A percentile compares a stretch with the other conserved stretches of the same genome.
Conservation (phyloP, 441 rosid species). For the Breynia disticha region DNA sequence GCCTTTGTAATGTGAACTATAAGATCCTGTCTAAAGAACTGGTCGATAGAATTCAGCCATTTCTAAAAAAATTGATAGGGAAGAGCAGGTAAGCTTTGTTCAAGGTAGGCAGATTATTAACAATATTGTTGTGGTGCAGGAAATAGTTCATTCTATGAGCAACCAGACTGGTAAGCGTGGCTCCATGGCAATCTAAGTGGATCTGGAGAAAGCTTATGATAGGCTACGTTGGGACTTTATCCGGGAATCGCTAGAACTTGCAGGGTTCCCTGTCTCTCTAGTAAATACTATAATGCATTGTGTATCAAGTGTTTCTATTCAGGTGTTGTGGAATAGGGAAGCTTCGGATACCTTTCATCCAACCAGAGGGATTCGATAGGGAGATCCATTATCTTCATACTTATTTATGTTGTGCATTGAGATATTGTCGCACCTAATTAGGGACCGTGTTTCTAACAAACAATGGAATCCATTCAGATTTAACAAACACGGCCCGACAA, state of each 20-base stretch:
- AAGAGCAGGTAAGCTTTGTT: not conserved
- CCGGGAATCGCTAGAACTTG: not conserved
- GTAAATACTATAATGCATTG: not conserved
- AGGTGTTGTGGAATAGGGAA: not conserved
- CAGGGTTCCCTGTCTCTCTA: not conserved
- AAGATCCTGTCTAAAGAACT: no score
- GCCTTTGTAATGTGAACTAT: no score
- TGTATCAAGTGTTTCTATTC: no score
- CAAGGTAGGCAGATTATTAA: not conserved
- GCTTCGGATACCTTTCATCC: not conserved
- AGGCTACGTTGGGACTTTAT: no score
- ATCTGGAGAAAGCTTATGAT: no score
- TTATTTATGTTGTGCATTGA: not conserved
- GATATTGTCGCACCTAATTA: not conserved
- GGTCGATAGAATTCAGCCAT: not conserved
- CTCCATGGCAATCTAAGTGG: not conserved
- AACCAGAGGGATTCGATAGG: not conserved
- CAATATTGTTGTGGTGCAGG: not conserved
- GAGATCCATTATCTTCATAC: not conserved
- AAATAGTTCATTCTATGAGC: not conserved
- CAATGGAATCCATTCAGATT: not conserved
- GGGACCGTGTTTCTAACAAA: not conserved
- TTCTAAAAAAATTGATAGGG: not conserved
- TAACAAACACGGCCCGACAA: not conserved
- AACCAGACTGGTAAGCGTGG: not conserved